Evolutionary conservation across 2,329 filamentous ascomycete genomes (phyloP).

Genomic region (Pseudogymnoascus sp.): DNA sequence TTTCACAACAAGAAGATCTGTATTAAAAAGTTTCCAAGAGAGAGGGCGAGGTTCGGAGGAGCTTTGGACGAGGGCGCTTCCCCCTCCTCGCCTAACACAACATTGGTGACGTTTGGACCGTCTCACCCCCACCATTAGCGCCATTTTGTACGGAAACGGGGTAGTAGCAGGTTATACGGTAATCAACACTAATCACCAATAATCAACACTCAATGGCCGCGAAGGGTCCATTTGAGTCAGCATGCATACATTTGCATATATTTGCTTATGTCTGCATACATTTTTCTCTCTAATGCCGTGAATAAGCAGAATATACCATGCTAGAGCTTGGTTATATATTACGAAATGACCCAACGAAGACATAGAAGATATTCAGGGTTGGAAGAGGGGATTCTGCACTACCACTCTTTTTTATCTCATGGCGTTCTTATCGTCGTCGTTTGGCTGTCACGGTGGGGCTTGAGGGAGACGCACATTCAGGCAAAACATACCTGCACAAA

Average conservation of each 20-base stretch:
- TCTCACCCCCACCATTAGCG: conserved; percentile 5
- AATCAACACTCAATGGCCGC: background rate
- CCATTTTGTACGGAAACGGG: conserved; percentile 2
- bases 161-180: background rate
- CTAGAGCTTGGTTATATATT: background rate
- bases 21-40: background rate
- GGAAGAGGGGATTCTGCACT: background rate
- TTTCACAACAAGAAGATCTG: background rate
- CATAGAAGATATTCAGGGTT: background rate
- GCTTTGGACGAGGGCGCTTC: background rate
- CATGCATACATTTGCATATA: background rate
- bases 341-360: background rate
- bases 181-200: background rate
- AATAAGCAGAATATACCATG: background rate
- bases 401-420: background rate
- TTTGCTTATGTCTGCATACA: background rate
- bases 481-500: background rate
- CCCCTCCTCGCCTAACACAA: background rate
- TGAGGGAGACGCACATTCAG: background rate
- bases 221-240: conserved; percentile 3
- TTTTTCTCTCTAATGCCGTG: background rate
- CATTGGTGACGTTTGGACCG: conserved; percentile 4
- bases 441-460: background rate
- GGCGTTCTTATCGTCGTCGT: background rate
- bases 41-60: conserved; percentile 3